A percentile compares a stretch with the other conserved stretches of the same genome.
Evolutionary conservation across 257 asterid genomes (phyloP).

Genomic region (Solanum infundibuliforme): DNA sequence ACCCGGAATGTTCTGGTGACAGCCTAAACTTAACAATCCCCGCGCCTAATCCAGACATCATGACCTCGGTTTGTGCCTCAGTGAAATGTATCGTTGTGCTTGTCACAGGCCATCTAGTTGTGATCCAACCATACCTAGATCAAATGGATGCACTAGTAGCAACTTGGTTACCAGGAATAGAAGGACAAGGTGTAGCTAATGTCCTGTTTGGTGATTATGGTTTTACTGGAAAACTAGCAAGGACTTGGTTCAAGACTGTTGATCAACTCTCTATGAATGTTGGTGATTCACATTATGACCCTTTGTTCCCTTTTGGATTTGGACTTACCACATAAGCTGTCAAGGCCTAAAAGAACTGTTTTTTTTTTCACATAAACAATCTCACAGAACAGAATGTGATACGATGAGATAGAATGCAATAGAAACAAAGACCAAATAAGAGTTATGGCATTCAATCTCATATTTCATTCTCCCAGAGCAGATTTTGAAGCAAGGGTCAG

Average conservation of each 20-base stretch:
- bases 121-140: conserved; percentile 6
- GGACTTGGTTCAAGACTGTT: conserved; percentile 9
- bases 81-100: conserved; percentile 1
- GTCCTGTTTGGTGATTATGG: conserved; percentile 5
- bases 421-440: too few species aligned
- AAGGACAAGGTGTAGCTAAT: conserved; percentile 3
- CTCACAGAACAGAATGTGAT: too few species aligned
- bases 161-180: conserved; percentile 2
- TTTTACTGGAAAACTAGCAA: neutral
- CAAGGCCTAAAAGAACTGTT: neutral
- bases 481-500: too few species aligned
- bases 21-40: conserved; percentile 2
- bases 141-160: conserved; percentile 2
- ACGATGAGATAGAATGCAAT: too few species aligned
- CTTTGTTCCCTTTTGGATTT: conserved; percentile 1
- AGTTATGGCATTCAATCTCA: too few species aligned
- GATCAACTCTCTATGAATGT: conserved; percentile 10
- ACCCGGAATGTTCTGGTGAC: neutral
- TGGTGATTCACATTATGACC: conserved; percentile 7
- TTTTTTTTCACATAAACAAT: neutral
- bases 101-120: neutral
- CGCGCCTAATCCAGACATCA: neutral
- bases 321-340: neutral
- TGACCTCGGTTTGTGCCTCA: neutral
- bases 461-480: too few species aligned